These are phyloP conservation scores for Rosa multiflora DNA, from an alignment of 306 rosid genomes.

Conservation along the genomic window DNA sequence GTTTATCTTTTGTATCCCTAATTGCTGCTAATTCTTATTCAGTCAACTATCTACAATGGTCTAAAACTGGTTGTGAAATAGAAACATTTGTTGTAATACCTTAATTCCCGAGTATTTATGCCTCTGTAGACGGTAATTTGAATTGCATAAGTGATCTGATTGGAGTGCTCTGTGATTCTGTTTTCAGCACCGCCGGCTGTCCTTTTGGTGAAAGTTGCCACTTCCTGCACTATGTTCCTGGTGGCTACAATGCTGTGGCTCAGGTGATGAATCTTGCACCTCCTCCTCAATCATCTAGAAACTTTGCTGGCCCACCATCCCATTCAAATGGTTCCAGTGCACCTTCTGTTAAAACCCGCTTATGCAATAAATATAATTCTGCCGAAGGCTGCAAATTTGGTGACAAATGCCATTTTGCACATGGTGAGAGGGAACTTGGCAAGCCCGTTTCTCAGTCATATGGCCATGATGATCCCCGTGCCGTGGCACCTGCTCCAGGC, in stretches of 20 bases:
- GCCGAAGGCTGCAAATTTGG: slow-evolving; percentile 99
- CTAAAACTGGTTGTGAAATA: neutral
- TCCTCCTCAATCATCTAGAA: slow-evolving; percentile 62
- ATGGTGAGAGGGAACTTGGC: slow-evolving; percentile 96
- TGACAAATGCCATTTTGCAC: slow-evolving; percentile 93
- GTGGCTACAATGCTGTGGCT: slow-evolving; percentile 90
- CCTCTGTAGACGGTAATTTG: neutral
- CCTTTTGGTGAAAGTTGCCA: slow-evolving; percentile 98
- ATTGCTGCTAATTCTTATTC: neutral
- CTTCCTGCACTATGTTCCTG: slow-evolving; percentile 88
- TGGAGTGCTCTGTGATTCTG: slow-evolving; percentile 17
- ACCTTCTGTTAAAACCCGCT: slow-evolving; percentile 60
- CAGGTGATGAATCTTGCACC: slow-evolving; percentile 88
- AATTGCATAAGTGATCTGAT: slow-evolving; percentile 32
- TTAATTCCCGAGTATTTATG: neutral
- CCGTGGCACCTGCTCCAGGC: slow-evolving; percentile 46
- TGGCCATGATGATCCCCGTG: slow-evolving; percentile 57
- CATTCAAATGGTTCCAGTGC: slow-evolving; percentile 59
- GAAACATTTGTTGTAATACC: neutral
- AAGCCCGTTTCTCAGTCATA: slow-evolving; percentile 48
- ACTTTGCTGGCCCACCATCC: slow-evolving; percentile 43
- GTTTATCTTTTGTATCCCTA: neutral
- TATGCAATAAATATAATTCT: slow-evolving; percentile 69
- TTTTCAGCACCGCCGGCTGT: slow-evolving; percentile 89
- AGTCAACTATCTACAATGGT: too few species aligned